A percentile compares a stretch with the other conserved stretches of the same genome.
Evolutionary conservation across 257 asterid genomes (phyloP).

Genomic region (Solanum etuberosum): DNA sequence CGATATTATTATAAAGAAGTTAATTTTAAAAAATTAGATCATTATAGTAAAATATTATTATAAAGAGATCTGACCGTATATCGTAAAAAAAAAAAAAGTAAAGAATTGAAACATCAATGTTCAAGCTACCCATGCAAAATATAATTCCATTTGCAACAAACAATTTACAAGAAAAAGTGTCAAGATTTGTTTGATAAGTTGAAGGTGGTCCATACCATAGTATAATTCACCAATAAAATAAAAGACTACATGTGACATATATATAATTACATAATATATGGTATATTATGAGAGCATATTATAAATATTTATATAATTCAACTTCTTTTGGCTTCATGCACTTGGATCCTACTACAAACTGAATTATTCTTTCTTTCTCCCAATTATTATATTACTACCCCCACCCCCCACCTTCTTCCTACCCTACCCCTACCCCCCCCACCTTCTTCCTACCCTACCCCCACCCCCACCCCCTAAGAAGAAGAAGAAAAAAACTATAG

Average conservation of each 20-base stretch:
- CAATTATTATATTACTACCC: conserved; percentile 7
- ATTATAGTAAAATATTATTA: not conserved
- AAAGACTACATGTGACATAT: not conserved
- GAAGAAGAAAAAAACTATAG: not conserved
- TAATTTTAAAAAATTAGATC: too few species aligned
- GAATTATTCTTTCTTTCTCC: conserved; percentile 37
- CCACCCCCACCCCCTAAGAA: not conserved
- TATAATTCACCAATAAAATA: conserved; percentile 1
- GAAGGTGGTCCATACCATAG: conserved; percentile 10
- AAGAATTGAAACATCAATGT: not conserved
- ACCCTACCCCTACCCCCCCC: not conserved
- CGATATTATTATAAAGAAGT: too few species aligned
- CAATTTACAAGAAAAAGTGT: not conserved
- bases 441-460: not conserved
- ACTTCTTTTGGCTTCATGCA: conserved; percentile 62
- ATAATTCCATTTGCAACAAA: not conserved
- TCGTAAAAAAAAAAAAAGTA: not conserved
- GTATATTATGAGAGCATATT: not conserved
- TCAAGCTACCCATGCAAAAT: not conserved
- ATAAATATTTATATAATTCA: conserved; percentile 10
- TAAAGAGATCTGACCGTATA: not conserved
- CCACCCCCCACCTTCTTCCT: not conserved
- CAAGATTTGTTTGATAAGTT: not conserved
- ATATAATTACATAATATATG: conserved; percentile 14
- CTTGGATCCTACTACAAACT: conserved; percentile 50